Conservation (phyloP, 2,329 filamentous ascomycete genomes). For the Pezicula neosporulosa region DNA sequence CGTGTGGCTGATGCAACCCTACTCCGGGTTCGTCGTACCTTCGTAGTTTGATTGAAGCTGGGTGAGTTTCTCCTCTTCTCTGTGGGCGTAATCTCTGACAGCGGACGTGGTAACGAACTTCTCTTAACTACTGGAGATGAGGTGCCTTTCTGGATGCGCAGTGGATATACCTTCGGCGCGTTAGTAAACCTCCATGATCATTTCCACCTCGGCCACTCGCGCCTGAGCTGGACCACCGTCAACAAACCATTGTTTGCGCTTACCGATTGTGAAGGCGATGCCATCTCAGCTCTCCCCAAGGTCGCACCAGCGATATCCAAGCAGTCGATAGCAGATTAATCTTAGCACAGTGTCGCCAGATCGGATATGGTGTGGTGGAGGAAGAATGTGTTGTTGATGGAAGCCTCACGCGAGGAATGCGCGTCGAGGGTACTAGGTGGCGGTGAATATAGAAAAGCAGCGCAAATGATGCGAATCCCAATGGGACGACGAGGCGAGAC, state of each 20-base stretch:
- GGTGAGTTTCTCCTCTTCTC: slow-evolving; percentile 89
- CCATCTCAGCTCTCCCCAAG: slow-evolving; percentile 11
- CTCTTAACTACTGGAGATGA: slow-evolving; percentile 59
- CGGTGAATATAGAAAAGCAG: neutral
- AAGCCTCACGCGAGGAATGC: neutral
- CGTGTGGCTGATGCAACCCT: slow-evolving; percentile 4
- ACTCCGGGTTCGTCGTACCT: slow-evolving; percentile 50
- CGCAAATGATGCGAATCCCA: neutral
- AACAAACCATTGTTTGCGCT: slow-evolving; percentile 8
- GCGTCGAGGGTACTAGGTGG: neutral
- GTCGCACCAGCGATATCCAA: neutral
- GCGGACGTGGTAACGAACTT: slow-evolving; percentile 63
- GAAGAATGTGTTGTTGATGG: neutral
- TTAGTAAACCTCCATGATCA: neutral
- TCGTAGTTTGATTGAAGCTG: slow-evolving; percentile 74
- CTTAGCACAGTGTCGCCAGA: neutral
- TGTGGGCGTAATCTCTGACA: slow-evolving; percentile 85
- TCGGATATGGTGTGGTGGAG: neutral
- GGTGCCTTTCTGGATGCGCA: slow-evolving; percentile 73
- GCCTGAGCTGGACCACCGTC: slow-evolving; percentile 8
- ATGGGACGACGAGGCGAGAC: neutral
- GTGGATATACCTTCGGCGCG: slow-evolving; percentile 61
- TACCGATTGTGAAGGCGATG: slow-evolving; percentile 23
- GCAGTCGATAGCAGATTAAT: neutral
- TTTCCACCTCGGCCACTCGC: neutral